Conservation (phyloP, 1,284 basidiomycete species). For the Exobasidium cylindrosporum region DNA sequence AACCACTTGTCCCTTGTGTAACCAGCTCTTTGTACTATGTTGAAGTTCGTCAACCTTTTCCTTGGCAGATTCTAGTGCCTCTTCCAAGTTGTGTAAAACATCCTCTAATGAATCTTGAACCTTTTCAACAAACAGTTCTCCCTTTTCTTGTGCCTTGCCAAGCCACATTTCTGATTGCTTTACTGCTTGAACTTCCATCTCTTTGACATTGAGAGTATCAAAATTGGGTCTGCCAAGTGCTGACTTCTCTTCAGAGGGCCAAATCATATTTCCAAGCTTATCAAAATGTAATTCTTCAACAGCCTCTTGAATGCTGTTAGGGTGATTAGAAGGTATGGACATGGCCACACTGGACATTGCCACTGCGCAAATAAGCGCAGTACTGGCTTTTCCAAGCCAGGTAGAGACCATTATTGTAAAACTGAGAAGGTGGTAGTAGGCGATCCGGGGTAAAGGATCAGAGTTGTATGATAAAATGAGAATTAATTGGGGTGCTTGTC, state of each 20-base stretch:
- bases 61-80: slow-evolving; percentile 60
- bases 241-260: slow-evolving; percentile 26
- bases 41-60: slow-evolving; percentile 48
- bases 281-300: slow-evolving; percentile 42
- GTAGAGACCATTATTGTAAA: slow-evolving; percentile 34
- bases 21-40: slow-evolving; percentile 29
- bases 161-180: slow-evolving; percentile 8
- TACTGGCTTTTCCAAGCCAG: slow-evolving; percentile 43
- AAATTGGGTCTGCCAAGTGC: slow-evolving; percentile 41
- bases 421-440: neutral
- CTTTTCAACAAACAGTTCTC: slow-evolving; percentile 1
- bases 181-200: slow-evolving; percentile 13
- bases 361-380: slow-evolving; percentile 37
- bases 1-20: slow-evolving; percentile 57
- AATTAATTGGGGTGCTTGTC: too few relatives aligned
- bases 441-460: neutral
- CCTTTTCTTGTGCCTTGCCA: slow-evolving; percentile 16
- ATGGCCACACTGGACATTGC: slow-evolving; percentile 15
- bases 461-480: neutral
- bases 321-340: neutral
- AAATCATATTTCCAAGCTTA: slow-evolving; percentile 38
- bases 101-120: slow-evolving; percentile 1
- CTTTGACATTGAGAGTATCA: slow-evolving; percentile 23
- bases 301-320: slow-evolving; percentile 7
- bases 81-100: slow-evolving; percentile 27